These are phyloP conservation scores for Thalassiosira profunda DNA, from an alignment of 108 stramenopile genomes.

Conservation along the genomic window DNA sequence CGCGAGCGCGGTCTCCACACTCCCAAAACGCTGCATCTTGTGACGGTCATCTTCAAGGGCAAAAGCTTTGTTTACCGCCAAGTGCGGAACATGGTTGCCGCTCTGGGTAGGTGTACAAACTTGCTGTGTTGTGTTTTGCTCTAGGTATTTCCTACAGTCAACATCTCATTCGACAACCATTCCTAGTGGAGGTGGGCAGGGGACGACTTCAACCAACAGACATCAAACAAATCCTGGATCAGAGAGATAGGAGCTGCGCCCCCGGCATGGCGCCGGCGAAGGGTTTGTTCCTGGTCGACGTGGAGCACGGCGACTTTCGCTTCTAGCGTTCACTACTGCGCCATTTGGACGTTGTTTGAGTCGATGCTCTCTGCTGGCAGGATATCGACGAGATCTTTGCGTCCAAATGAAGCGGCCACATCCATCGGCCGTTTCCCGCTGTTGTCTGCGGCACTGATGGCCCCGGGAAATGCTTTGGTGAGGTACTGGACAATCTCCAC, in stretches of 20 bases:
- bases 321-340: no score
- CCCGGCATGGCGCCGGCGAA: constrained; percentile 84
- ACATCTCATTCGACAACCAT: no score
- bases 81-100: constrained; percentile 85
- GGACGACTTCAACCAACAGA: constrained; percentile 53
- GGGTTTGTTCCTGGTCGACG: constrained; percentile 83
- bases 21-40: constrained; percentile 42
- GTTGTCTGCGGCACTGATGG: constrained; percentile 1
- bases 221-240: constrained; percentile 58
- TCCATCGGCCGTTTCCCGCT: constrained; percentile 10
- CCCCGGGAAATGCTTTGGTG: not conserved
- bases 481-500: not conserved
- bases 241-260: constrained; percentile 47
- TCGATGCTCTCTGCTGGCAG: no score
- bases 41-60: constrained; percentile 68
- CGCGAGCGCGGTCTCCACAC: constrained; percentile 9
- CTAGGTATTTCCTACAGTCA: no score
- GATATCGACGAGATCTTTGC: no score
- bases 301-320: constrained; percentile 73
- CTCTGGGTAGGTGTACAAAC: no score
- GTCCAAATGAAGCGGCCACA: constrained; percentile 3
- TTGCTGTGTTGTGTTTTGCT: no score
- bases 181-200: constrained; percentile 67
- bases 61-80: constrained; percentile 85
- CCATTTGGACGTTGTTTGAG: no score